Evolutionary conservation across 1,139 yeast genomes (phyloP).

Genomic region (Hanseniaspora gamundiae): DNA sequence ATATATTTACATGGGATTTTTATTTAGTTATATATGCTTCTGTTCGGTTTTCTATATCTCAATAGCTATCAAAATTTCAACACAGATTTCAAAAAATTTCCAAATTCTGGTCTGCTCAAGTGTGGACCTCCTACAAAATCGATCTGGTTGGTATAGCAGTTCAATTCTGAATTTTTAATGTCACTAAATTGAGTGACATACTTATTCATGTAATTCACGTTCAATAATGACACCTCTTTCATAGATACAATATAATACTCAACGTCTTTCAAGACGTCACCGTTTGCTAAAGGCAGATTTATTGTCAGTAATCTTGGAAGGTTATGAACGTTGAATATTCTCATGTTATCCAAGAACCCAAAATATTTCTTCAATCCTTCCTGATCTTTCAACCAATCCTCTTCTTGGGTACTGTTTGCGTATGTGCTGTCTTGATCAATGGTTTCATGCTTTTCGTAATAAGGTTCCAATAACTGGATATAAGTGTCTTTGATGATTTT

Average conservation of each 20-base stretch:
- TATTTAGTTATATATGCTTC: too few species aligned
- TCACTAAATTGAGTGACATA: constrained; percentile 33
- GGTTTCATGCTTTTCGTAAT: not conserved
- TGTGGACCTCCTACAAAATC: constrained; percentile 32
- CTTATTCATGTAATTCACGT: constrained; percentile 29
- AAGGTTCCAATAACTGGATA: constrained; percentile 7
- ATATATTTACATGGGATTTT: not conserved
- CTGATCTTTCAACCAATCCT: constrained; percentile 31
- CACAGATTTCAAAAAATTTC: constrained; percentile 21
- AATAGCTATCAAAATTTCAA: constrained; percentile 12
- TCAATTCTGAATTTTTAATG: constrained; percentile 20
- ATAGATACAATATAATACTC: constrained; percentile 35
- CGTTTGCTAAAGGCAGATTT: constrained; percentile 24
- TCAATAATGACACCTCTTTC: constrained; percentile 34
- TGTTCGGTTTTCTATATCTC: not conserved
- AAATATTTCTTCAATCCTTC: constrained; percentile 31
- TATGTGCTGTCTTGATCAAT: constrained; percentile 1
- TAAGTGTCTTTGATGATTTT: constrained; percentile 12
- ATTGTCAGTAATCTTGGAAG: constrained; percentile 31
- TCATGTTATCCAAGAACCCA: constrained; percentile 30
- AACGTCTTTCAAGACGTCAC: constrained; percentile 18
- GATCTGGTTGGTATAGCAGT: constrained; percentile 37
- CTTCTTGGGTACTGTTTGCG: constrained; percentile 14
- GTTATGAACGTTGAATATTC: constrained; percentile 27
- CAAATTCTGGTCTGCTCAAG: constrained; percentile 17